Conservation (phyloP, 2,329 filamentous ascomycete genomes). For the Arthrobotrys sphaeroides region DNA sequence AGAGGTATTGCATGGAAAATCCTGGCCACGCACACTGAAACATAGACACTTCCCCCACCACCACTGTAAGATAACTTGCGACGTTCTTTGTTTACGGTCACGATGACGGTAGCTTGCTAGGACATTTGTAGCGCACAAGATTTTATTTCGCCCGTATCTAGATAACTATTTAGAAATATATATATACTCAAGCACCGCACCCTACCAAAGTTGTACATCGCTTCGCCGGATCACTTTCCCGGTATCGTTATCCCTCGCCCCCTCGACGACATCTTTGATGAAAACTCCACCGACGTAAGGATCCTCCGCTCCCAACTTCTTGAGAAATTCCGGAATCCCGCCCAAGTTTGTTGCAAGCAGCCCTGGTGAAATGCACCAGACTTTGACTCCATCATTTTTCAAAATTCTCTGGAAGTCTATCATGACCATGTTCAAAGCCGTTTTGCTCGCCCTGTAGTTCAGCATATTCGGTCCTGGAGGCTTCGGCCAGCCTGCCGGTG, state of each 20-base stretch:
- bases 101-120: conserved; percentile 8
- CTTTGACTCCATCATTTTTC: conserved; percentile 66
- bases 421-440: conserved; percentile 66
- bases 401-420: conserved; percentile 63
- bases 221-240: conserved; percentile 60
- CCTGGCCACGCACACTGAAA: conserved; percentile 23
- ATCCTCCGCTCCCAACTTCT: conserved; percentile 59
- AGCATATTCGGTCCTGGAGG: conserved; percentile 45
- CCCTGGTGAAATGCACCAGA: conserved; percentile 65
- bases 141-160: background rate
- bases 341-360: conserved; percentile 65
- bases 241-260: conserved; percentile 62
- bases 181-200: background rate
- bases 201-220: conserved; percentile 60
- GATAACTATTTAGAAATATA: background rate
- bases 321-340: conserved; percentile 56
- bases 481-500: conserved; percentile 63
- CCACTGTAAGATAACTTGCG: conserved; percentile 20
- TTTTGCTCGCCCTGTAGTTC: conserved; percentile 63
- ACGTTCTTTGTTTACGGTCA: conserved; percentile 1
- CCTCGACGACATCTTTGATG: conserved; percentile 62
- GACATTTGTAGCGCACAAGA: background rate
- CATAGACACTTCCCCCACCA: background rate
- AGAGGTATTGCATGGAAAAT: conserved; percentile 61
- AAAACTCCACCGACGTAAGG: conserved; percentile 61